A percentile compares a stretch with the other conserved stretches of the same genome.
phyloP scores from a whole-genome alignment of 2,329 filamentous ascomycete genomes.

The Phoma sp. region DNA sequence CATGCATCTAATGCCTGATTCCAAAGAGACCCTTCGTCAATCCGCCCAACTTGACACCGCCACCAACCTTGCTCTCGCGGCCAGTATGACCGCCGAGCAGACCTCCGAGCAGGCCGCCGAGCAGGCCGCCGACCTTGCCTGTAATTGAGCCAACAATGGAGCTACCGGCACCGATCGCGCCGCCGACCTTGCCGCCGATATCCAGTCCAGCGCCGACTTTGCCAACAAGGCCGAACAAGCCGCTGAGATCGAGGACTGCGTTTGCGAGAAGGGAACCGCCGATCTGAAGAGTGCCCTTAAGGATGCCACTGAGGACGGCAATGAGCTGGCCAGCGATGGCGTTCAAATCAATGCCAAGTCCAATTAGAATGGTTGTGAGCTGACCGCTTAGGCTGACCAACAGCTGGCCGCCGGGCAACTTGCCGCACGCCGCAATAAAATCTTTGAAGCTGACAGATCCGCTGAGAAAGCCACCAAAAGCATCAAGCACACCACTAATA shows the following conservation, averaged over 20 bases:
- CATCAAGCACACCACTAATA: neutral
- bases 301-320: conserved; percentile 1
- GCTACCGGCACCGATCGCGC: neutral
- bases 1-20: no score
- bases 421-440: conserved; percentile 2
- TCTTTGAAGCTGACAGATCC: conserved; percentile 4
- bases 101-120: neutral
- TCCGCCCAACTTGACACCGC: no score
- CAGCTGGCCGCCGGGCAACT: conserved; percentile 7
- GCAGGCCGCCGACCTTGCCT: neutral
- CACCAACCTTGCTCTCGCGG: no score
- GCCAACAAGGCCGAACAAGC: neutral
- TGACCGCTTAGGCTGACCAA: conserved; percentile 9
- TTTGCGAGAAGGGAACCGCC: neutral
- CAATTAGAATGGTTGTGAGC: neutral
- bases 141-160: neutral
- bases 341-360: conserved; percentile 9
- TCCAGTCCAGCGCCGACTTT: neutral
- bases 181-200: no score
- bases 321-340: conserved; percentile 2
- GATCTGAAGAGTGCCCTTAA: neutral
- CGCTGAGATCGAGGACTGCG: conserved; percentile 1
- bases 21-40: no score
- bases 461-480: conserved; percentile 5
- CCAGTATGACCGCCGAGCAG: neutral